phyloP scores from a whole-genome alignment of 805 yeast species.

The Torulaspora microellipsoides region DNA sequence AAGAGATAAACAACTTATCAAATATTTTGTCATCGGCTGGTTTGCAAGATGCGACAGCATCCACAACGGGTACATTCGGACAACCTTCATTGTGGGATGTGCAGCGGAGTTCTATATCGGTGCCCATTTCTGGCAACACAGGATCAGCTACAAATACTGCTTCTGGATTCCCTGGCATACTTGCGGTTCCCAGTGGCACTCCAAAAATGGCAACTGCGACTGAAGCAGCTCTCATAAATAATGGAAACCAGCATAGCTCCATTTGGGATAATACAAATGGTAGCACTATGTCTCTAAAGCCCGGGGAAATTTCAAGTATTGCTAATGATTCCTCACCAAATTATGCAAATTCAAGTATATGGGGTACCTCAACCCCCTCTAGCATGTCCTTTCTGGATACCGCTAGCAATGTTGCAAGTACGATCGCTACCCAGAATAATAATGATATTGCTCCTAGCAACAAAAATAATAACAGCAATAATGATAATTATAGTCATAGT shows the following conservation, averaged over 20 bases:
- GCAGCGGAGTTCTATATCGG: constrained; percentile 6
- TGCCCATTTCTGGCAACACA: constrained; percentile 1
- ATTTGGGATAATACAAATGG: constrained; percentile 26
- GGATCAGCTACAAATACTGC: neutral
- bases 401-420: neutral
- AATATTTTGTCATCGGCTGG: constrained; percentile 26
- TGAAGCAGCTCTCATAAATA: neutral
- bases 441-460: neutral
- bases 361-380: constrained; percentile 8
- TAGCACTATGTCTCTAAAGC: neutral
- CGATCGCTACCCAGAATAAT: neutral
- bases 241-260: constrained; percentile 16
- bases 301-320: neutral
- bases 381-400: constrained; percentile 7
- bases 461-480: neutral
- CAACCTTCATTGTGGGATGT: constrained; percentile 19
- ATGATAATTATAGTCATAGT: too few relatives aligned
- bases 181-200: constrained; percentile 1
- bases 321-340: constrained; percentile 2
- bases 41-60: constrained; percentile 12
- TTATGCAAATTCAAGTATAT: constrained; percentile 9
- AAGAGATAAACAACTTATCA: constrained; percentile 28
- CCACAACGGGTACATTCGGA: constrained; percentile 6
- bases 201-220: neutral
- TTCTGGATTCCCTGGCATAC: neutral